These are phyloP conservation scores for Pseudopediastrum boryanum DNA, from an alignment of 139 green algal genomes.

Conservation along the genomic window DNA sequence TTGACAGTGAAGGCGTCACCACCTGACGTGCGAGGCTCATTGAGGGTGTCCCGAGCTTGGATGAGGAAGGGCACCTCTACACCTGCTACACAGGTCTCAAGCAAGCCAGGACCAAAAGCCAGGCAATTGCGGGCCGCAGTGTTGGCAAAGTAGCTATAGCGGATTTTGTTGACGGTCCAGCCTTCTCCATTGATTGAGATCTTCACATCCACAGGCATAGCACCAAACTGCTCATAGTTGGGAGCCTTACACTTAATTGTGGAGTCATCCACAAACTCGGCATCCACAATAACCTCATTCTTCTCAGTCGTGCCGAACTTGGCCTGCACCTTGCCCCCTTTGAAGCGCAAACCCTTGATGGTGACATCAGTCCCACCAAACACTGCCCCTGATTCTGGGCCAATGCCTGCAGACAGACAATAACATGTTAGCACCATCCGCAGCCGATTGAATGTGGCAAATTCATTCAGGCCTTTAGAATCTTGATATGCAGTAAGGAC, in stretches of 20 bases:
- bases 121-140: conserved; percentile 80
- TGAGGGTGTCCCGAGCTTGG: conserved; percentile 76
- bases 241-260: conserved; percentile 77
- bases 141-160: conserved; percentile 89
- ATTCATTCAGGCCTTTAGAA: no score
- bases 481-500: no score
- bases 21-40: conserved; percentile 76
- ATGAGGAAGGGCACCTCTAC: conserved; percentile 87
- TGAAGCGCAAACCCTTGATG: conserved; percentile 83
- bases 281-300: conserved; percentile 69
- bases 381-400: conserved; percentile 78
- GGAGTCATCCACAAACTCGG: conserved; percentile 63
- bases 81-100: conserved; percentile 59
- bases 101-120: conserved; percentile 82
- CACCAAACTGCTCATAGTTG: conserved; percentile 84
- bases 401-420: conserved; percentile 21
- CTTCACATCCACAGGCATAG: conserved; percentile 72
- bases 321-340: conserved; percentile 77
- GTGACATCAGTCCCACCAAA: conserved; percentile 82
- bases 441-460: no score
- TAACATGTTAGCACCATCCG: no score
- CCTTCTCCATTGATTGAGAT: conserved; percentile 77
- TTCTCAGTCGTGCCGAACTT: conserved; percentile 58
- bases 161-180: conserved; percentile 90
- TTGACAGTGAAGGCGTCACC: conserved; percentile 76